Evolutionary conservation across 2,329 filamentous ascomycete species (phyloP), one percentile per base, ranked within the genome.

Genomic region (Penicillium sp.): DNA sequence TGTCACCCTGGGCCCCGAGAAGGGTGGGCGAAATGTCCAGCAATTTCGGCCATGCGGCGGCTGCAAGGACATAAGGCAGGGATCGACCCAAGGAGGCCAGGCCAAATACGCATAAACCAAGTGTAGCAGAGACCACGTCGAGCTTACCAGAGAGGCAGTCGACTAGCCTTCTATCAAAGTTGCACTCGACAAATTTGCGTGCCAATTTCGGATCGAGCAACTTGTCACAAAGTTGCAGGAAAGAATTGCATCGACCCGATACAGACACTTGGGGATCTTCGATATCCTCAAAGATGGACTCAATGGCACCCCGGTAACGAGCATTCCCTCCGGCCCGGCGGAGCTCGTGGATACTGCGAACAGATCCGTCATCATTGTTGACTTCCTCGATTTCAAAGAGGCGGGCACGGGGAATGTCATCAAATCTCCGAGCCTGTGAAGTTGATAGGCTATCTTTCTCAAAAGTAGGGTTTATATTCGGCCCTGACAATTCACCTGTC

Each of bases 161-260:
- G 54, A 92, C 84, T 15, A 97, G 80, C 34, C 84, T 84, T 55
- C 87, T 83, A 62, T 91, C 90, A 57, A 90, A 86, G 6, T 87
- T 86, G 65, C 91, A 88, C 62, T 92, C 88, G 20, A 90, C 83
- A 67, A 96, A 92, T 34, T 76, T 74, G n/a, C 69, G 70, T 35
- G 69, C 67, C 55, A 78, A 76, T n/a, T 70, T 68, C 22, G 70
- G 52, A 39, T 81, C 81, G 3, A 76, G 65, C 58, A 87, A 74
- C 64, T 84, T 86, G 28, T 72, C 73, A 54, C 81, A 81, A n/a
- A 88, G 73, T 55, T 87, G 84, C 41, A 85, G 73, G 60, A 87
- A 76, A 2, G 82, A 82, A 67, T 77, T 84, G 45, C 84, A 80
- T 60, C 81, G 78, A 37, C 79, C 76, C 4, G 82, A 82, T 15